Evolutionary conservation across 1,284 basidiomycete species (phyloP).

Genomic region (Polyporus tsugae): DNA sequence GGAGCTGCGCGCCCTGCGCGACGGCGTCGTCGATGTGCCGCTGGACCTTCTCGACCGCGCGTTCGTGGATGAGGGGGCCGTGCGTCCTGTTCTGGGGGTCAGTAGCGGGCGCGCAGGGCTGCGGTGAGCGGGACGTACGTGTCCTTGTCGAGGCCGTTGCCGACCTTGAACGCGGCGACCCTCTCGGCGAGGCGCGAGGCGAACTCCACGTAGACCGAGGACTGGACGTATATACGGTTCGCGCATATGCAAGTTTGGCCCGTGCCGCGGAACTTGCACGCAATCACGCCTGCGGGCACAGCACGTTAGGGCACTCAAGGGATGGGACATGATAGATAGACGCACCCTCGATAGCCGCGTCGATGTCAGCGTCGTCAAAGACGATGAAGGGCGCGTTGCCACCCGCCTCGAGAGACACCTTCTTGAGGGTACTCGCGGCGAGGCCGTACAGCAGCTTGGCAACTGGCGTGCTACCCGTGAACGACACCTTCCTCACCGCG

Average conservation of each 20-base stretch:
- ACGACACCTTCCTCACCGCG: constrained; percentile 87
- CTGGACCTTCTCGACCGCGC: constrained; percentile 88
- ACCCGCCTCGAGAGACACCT: constrained; percentile 87
- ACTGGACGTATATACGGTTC: constrained; percentile 89
- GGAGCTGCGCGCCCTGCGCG: constrained; percentile 83
- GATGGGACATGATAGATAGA: neutral
- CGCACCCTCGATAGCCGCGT: constrained; percentile 88
- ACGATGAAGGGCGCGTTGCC: constrained; percentile 97
- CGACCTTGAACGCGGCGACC: constrained; percentile 91
- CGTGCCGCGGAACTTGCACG: constrained; percentile 91
- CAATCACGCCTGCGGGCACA: constrained; percentile 67
- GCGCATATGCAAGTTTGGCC: constrained; percentile 94
- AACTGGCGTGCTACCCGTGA: constrained; percentile 93
- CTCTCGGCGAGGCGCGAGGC: constrained; percentile 82
- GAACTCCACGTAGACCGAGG: constrained; percentile 87
- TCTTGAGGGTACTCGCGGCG: constrained; percentile 90
- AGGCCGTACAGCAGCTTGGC: constrained; percentile 91
- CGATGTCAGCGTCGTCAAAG: constrained; percentile 96
- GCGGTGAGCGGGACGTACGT: constrained; percentile 58
- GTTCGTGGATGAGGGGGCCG: constrained; percentile 92
- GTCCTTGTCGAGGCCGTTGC: constrained; percentile 85
- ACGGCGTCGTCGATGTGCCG: constrained; percentile 90
- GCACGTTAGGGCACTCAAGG: neutral
- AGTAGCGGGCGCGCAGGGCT: neutral
- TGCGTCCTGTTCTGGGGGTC: constrained; percentile 67